Conservation (phyloP, 2,329 filamentous ascomycete genomes). For the Colletotrichum theobromicola region DNA sequence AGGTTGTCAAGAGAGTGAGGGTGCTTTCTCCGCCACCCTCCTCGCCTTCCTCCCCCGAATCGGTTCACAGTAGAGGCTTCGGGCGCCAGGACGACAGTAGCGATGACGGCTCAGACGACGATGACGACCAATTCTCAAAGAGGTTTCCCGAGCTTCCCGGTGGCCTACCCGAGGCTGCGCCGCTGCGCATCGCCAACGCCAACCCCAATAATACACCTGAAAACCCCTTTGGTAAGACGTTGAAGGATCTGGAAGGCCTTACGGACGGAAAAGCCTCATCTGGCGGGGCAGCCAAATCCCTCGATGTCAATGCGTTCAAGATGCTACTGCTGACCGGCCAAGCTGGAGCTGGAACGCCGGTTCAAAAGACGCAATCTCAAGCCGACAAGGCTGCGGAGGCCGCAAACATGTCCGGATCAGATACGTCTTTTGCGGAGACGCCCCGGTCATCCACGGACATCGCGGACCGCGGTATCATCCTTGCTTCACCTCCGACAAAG, state of each 20-base stretch:
- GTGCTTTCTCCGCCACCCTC: conserved; percentile 68
- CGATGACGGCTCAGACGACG: conserved; percentile 33
- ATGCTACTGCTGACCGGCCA: conserved; percentile 78
- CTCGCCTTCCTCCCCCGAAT: conserved; percentile 57
- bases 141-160: conserved; percentile 20
- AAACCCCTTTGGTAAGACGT: conserved; percentile 64
- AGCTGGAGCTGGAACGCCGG: conserved; percentile 33
- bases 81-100: conserved; percentile 28
- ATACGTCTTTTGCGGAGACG: conserved; percentile 43
- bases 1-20: conserved; percentile 70
- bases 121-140: conserved; percentile 20
- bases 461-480: conserved; percentile 53
- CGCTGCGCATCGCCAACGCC: conserved; percentile 23
- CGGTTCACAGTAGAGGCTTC: conserved; percentile 23
- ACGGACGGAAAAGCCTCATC: conserved; percentile 35
- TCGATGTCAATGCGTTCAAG: conserved; percentile 82
- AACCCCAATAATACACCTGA: conserved; percentile 35
- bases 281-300: conserved; percentile 39
- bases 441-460: conserved; percentile 65
- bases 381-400: conserved; percentile 62
- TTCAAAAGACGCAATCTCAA: conserved; percentile 32
- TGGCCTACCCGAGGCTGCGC: conserved; percentile 14
- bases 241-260: conserved; percentile 52
- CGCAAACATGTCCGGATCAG: conserved; percentile 13
- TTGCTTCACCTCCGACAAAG: conserved; percentile 50